phyloP scores from a whole-genome alignment of 2,329 filamentous ascomycete genomes.

The Verticillium isaacii region DNA sequence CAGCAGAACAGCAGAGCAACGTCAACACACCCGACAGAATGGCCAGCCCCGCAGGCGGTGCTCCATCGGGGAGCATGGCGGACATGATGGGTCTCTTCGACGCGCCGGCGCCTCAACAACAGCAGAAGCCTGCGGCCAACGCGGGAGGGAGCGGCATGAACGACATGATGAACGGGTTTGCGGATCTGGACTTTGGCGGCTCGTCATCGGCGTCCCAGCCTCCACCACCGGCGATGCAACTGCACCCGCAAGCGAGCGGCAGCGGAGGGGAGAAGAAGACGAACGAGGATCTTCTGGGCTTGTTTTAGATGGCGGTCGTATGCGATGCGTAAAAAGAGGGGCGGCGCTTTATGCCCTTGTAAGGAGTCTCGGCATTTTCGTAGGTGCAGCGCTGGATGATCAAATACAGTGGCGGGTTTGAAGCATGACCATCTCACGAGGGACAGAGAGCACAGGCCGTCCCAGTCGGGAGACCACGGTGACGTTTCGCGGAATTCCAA shows the following conservation, averaged over 20 bases:
- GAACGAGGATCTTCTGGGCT: slow-evolving; percentile 54
- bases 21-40: slow-evolving; percentile 65
- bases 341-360: neutral
- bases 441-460: neutral
- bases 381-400: slow-evolving; percentile 5
- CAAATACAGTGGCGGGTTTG: neutral
- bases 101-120: slow-evolving; percentile 50
- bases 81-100: slow-evolving; percentile 69
- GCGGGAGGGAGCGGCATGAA: slow-evolving; percentile 57
- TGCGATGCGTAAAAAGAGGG: neutral
- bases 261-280: slow-evolving; percentile 44
- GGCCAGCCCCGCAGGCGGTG: slow-evolving; percentile 52
- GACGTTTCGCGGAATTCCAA: neutral
- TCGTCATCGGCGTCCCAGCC: slow-evolving; percentile 46
- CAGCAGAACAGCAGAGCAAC: slow-evolving; percentile 55
- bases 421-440: neutral
- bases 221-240: slow-evolving; percentile 58
- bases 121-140: slow-evolving; percentile 29
- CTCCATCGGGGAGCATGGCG: slow-evolving; percentile 45
- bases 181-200: slow-evolving; percentile 69
- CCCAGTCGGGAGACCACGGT: neutral
- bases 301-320: slow-evolving; percentile 26
- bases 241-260: slow-evolving; percentile 31
- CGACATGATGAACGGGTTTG: slow-evolving; percentile 88
- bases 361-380: slow-evolving; percentile 11